phyloP scores from a whole-genome alignment of 2,329 filamentous ascomycete genomes.

The Penicillium sp. region DNA sequence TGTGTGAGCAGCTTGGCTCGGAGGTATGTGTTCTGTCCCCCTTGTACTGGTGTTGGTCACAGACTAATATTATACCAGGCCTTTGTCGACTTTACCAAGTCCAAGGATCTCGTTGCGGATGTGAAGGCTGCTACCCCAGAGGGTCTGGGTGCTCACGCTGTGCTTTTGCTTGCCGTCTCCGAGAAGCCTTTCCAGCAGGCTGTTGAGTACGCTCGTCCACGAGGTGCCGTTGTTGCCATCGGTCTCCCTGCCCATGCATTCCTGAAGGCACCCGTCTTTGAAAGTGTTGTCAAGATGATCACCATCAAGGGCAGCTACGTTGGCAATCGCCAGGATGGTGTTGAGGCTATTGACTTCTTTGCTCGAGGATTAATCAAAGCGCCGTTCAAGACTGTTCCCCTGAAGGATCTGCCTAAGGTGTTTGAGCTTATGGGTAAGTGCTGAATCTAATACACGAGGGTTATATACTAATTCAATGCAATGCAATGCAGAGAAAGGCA shows the following conservation, averaged over 20 bases:
- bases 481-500: constrained; percentile 34
- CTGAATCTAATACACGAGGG: not conserved
- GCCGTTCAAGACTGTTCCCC: constrained; percentile 80
- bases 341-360: constrained; percentile 91
- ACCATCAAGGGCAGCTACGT: constrained; percentile 91
- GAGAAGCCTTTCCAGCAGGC: constrained; percentile 98
- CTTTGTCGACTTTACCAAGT: constrained; percentile 79
- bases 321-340: constrained; percentile 83
- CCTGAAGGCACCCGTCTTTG: constrained; percentile 82
- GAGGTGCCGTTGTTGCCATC: constrained; percentile 83
- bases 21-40: constrained; percentile 32
- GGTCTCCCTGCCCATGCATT: constrained; percentile 80
- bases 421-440: constrained; percentile 67
- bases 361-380: constrained; percentile 78
- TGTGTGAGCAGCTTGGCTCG: constrained; percentile 69
- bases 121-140: constrained; percentile 80
- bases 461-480: constrained; percentile 19
- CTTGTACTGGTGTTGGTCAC: not conserved
- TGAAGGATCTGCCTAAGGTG: constrained; percentile 77
- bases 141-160: constrained; percentile 82
- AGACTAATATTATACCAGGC: constrained; percentile 30
- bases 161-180: constrained; percentile 78
- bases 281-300: constrained; percentile 87
- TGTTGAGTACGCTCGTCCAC: constrained; percentile 78
- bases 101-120: constrained; percentile 76